These are phyloP conservation scores for Lodderomyces metapsilosis DNA, from an alignment of 1,139 yeast genomes.

Conservation along the genomic window DNA sequence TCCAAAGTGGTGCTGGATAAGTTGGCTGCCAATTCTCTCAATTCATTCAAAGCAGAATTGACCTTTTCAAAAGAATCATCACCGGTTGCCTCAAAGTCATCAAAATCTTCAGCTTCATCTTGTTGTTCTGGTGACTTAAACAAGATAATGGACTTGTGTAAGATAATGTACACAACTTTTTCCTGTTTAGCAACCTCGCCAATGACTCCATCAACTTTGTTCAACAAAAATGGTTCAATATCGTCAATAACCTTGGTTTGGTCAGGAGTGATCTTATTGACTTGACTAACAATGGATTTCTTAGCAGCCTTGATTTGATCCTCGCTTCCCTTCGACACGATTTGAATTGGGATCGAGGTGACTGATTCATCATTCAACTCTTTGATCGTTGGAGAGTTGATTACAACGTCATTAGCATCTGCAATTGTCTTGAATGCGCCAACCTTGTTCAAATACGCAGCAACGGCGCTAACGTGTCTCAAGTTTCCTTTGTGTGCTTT, in stretches of 20 bases:
- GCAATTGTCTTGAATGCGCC: conserved; percentile 49
- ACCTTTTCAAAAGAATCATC: conserved; percentile 33
- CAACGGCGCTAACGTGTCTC: conserved; percentile 71
- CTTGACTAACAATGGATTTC: conserved; percentile 66
- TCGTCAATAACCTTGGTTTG: conserved; percentile 60
- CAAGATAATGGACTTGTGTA: conserved; percentile 43
- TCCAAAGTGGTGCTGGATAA: conserved; percentile 52
- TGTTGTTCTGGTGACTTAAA: conserved; percentile 24
- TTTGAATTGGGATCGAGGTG: conserved; percentile 41
- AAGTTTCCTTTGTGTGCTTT: conserved; percentile 83
- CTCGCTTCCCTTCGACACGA: conserved; percentile 34
- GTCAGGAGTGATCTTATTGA: conserved; percentile 71
- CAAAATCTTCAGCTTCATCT: conserved; percentile 38
- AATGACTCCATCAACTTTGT: conserved; percentile 47
- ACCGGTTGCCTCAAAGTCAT: conserved; percentile 26
- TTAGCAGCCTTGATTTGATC: conserved; percentile 49
- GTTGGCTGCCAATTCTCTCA: conserved; percentile 59
- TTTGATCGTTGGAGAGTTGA: conserved; percentile 53
- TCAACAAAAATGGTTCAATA: conserved; percentile 66
- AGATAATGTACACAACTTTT: conserved; percentile 56
- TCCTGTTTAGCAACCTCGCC: conserved; percentile 47
- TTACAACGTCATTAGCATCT: conserved; percentile 45
- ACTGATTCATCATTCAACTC: conserved; percentile 20
- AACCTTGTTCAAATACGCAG: conserved; percentile 59
- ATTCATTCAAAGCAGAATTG: conserved; percentile 48